These are phyloP conservation scores for Chrysochromulina tobinii DNA, from an alignment of 78 protist genomes.

Conservation along the genomic window DNA sequence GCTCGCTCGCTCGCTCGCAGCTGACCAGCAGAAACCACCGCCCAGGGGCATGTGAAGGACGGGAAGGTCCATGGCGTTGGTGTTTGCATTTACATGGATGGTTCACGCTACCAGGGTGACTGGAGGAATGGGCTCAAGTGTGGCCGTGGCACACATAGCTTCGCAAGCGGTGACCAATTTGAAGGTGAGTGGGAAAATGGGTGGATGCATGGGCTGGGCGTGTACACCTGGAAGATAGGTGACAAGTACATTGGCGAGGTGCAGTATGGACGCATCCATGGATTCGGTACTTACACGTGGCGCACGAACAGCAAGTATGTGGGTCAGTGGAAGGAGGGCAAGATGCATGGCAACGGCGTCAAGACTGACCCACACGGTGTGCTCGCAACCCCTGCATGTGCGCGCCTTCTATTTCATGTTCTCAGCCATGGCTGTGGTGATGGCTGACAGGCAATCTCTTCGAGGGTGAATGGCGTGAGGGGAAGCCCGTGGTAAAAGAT, in stretches of 20 bases:
- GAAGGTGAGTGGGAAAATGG: background rate
- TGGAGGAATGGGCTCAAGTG: background rate
- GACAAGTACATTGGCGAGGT: conserved; percentile 33
- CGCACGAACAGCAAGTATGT: background rate
- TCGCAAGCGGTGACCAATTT: conserved; percentile 9
- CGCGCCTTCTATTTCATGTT: too few species aligned
- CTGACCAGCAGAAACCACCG: too few species aligned
- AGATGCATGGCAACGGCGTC: conserved; percentile 24
- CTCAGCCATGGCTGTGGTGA: too few species aligned
- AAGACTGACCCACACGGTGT: background rate
- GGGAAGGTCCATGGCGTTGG: conserved; percentile 19
- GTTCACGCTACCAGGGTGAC: conserved; percentile 32
- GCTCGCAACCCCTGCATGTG: too few species aligned
- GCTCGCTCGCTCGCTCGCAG: too few species aligned
- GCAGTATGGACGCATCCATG: background rate
- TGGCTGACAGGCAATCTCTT: background rate
- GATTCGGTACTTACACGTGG: conserved; percentile 25
- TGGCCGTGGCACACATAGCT: background rate
- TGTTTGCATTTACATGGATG: background rate
- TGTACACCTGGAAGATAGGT: conserved; percentile 29
- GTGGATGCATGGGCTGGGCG: conserved; percentile 29
- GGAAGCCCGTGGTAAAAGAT: background rate
- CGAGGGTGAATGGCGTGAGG: conserved; percentile 24
- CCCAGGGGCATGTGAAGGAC: background rate
- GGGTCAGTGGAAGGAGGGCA: conserved; percentile 21